These are phyloP conservation scores for Haematococcus lacustris DNA, from an alignment of 139 green algal species.

Conservation along the genomic window DNA sequence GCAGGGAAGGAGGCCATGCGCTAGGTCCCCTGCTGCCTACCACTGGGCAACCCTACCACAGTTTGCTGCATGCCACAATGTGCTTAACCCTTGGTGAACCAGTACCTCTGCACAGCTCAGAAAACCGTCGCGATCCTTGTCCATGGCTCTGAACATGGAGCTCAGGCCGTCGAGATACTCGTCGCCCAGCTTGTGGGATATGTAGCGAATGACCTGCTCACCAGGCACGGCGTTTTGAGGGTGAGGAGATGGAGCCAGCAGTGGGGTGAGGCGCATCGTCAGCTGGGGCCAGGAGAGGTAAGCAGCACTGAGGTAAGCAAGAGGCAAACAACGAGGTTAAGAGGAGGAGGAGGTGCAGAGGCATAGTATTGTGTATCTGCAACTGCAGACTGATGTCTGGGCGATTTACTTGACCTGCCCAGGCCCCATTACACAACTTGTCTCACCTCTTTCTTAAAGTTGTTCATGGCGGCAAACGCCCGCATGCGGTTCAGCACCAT, in stretches of 20 bases:
- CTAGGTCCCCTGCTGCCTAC: background rate
- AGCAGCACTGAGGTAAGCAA: no score
- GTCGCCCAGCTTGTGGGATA: background rate
- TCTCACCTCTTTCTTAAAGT: slow-evolving; percentile 11
- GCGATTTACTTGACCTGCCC: background rate
- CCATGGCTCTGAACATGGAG: slow-evolving; percentile 13
- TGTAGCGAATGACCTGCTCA: slow-evolving; percentile 5
- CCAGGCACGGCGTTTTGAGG: background rate
- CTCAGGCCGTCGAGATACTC: slow-evolving; percentile 9
- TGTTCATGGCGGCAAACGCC: slow-evolving; percentile 4
- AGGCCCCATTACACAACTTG: background rate
- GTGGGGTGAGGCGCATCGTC: no score
- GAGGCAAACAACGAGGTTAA: no score
- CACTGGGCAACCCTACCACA: background rate
- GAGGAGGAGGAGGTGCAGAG: background rate
- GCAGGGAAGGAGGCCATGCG: no score
- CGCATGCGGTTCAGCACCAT: slow-evolving; percentile 4
- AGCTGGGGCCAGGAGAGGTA: no score
- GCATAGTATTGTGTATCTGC: background rate
- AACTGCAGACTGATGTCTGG: background rate
- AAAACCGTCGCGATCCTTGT: background rate
- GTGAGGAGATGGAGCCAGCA: no score
- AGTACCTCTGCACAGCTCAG: slow-evolving; percentile 4
- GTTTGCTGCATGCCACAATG: no score
- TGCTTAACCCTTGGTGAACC: background rate